Conservation (phyloP, 176 grass and related monocot genomes). For the Calamus simplicifolius region DNA sequence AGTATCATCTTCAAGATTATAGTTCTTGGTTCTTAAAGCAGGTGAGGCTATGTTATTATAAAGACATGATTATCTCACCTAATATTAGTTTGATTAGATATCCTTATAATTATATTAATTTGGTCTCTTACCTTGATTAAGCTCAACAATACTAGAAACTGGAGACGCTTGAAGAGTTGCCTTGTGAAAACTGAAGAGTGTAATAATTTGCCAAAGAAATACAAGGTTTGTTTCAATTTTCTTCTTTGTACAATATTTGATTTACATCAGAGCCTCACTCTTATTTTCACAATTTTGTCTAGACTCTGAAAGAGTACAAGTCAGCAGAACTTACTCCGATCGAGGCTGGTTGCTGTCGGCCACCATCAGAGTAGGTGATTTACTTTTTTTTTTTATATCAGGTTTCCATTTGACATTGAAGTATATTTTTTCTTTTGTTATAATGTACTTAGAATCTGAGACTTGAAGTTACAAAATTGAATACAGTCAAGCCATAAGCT, state of each 20-base stretch:
- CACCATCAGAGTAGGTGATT: conserved; percentile 70
- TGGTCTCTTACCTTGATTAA: conserved; percentile 21
- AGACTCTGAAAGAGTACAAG: conserved; percentile 77
- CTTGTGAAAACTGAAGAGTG: conserved; percentile 91
- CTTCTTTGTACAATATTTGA: conserved; percentile 2
- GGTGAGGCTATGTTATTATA: conserved; percentile 26
- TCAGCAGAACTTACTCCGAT: conserved; percentile 81
- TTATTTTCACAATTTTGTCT: conserved; percentile 17
- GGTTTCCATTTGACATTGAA: background rate
- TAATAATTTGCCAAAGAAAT: conserved; percentile 78
- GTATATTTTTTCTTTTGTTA: too few species aligned
- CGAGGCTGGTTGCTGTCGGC: conserved; percentile 80
- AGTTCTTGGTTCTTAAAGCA: conserved; percentile 97
- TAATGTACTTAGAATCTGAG: too few species aligned
- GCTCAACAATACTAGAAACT: conserved; percentile 72
- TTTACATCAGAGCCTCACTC: background rate
- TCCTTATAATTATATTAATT: conserved; percentile 9
- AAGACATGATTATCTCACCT: conserved; percentile 4
- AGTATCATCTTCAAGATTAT: conserved; percentile 91
- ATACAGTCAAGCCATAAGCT: too few species aligned
- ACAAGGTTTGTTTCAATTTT: conserved; percentile 44
- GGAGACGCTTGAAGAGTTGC: conserved; percentile 82
- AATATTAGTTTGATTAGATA: conserved; percentile 9
- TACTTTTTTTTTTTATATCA: conserved; percentile 18
- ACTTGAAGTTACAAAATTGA: too few species aligned